Evolutionary conservation across 352 stramenopile species (phyloP).

Genomic region (Phytophthora pini): DNA sequence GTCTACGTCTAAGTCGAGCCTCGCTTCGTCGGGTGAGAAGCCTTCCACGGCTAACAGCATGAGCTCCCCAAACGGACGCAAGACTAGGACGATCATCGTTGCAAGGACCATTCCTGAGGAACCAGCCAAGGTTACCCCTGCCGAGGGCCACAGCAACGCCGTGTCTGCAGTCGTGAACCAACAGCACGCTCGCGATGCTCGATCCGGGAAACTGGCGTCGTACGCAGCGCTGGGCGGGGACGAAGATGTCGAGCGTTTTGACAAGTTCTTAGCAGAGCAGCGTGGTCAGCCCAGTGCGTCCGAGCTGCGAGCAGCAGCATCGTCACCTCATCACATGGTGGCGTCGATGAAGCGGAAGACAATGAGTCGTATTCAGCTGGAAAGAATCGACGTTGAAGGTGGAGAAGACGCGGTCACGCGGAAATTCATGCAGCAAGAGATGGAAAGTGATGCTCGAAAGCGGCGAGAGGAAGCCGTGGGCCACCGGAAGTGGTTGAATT

Average conservation of each 20-base stretch:
- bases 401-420: constrained; percentile 15
- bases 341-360: constrained; percentile 51
- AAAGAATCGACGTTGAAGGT: constrained; percentile 1
- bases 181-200: constrained; percentile 33
- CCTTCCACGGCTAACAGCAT: constrained; percentile 45
- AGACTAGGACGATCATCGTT: constrained; percentile 67
- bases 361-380: constrained; percentile 34
- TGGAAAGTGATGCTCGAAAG: constrained; percentile 47
- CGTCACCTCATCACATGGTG: constrained; percentile 33
- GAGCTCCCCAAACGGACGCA: constrained; percentile 13
- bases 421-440: constrained; percentile 36
- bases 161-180: constrained; percentile 14
- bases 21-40: constrained; percentile 36
- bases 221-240: constrained; percentile 70
- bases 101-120: constrained; percentile 44
- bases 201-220: constrained; percentile 52
- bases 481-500: constrained; percentile 72
- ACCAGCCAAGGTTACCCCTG: constrained; percentile 1
- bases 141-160: background rate
- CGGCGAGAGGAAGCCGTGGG: constrained; percentile 51
- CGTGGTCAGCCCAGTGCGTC: constrained; percentile 32
- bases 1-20: constrained; percentile 50
- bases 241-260: constrained; percentile 66
- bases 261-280: constrained; percentile 64
- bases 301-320: constrained; percentile 29